phyloP scores from a whole-genome alignment of 257 asterid genomes.

The Handroanthus guayacan region DNA sequence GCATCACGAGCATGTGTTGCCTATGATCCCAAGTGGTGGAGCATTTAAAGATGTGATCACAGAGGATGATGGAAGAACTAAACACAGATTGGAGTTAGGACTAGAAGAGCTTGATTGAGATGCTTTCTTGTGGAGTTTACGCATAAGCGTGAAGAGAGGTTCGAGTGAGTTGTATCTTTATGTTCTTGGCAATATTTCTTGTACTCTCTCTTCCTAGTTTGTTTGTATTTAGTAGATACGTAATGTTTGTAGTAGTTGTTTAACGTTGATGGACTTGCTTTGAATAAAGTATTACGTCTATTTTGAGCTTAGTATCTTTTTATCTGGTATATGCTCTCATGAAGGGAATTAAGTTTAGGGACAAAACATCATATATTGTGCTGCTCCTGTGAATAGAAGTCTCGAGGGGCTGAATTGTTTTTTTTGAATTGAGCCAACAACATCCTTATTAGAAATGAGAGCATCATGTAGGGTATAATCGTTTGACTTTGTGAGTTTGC shows the following conservation, averaged over 20 bases:
- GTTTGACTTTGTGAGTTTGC: too few relatives aligned
- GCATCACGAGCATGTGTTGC: slow-evolving; percentile 86
- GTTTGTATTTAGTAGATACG: slow-evolving; percentile 14
- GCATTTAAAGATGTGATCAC: slow-evolving; percentile 80
- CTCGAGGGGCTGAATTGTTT: too few relatives aligned
- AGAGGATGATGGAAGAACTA: slow-evolving; percentile 75
- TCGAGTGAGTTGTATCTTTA: background rate
- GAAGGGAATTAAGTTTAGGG: too few relatives aligned
- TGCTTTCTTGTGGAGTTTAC: background rate
- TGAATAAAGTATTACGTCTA: background rate
- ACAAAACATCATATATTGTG: too few relatives aligned
- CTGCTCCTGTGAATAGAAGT: too few relatives aligned
- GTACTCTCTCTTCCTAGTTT: background rate
- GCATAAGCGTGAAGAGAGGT: background rate
- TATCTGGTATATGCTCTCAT: background rate
- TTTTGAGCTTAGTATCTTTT: too few relatives aligned
- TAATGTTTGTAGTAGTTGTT: slow-evolving; percentile 1
- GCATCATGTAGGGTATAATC: too few relatives aligned
- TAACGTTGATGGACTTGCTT: slow-evolving; percentile 15
- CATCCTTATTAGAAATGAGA: too few relatives aligned
- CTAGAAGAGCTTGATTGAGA: background rate
- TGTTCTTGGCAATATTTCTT: background rate
- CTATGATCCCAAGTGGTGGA: slow-evolving; percentile 88
- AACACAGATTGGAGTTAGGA: slow-evolving; percentile 38
- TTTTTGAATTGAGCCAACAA: too few relatives aligned